phyloP scores from a whole-genome alignment of 805 yeast species.

The Tanozyma kutaoensis region DNA sequence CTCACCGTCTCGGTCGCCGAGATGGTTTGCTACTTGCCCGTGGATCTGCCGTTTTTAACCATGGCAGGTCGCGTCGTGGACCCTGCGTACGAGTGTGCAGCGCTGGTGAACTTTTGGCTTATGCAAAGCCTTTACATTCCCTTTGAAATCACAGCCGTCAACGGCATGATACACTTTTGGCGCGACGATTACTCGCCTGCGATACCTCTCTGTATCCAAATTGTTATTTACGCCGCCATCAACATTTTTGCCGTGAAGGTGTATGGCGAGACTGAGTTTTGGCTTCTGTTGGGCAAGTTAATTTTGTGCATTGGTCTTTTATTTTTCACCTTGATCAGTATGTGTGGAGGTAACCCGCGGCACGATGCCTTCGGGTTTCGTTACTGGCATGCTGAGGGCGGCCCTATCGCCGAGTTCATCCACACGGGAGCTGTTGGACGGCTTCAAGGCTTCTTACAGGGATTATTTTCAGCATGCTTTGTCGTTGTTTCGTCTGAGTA shows the following conservation, averaged over 20 bases:
- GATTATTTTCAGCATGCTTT: constrained; percentile 23
- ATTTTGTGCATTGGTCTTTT: constrained; percentile 61
- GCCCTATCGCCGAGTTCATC: constrained; percentile 25
- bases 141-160: constrained; percentile 18
- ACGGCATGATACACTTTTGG: constrained; percentile 43
- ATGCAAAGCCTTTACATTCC: constrained; percentile 27
- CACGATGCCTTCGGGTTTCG: constrained; percentile 31
- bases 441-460: constrained; percentile 29
- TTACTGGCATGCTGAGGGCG: constrained; percentile 24
- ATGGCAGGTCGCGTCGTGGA: constrained; percentile 26
- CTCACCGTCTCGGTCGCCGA: constrained; percentile 24
- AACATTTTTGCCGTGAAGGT: constrained; percentile 14
- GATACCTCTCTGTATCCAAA: constrained; percentile 28
- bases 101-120: constrained; percentile 24
- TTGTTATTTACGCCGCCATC: constrained; percentile 26
- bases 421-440: constrained; percentile 23
- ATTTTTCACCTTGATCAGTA: constrained; percentile 62
- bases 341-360: constrained; percentile 78
- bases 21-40: constrained; percentile 23
- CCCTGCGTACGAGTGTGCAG: constrained; percentile 20
- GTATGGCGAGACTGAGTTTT: no score
- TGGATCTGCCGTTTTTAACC: constrained; percentile 21
- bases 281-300: constrained; percentile 14
- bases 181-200: constrained; percentile 35
- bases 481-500: constrained; percentile 31